Base-by-base conservation (phyloP, 1,139 yeast species). In the Taphrina wiesneri region DNA sequence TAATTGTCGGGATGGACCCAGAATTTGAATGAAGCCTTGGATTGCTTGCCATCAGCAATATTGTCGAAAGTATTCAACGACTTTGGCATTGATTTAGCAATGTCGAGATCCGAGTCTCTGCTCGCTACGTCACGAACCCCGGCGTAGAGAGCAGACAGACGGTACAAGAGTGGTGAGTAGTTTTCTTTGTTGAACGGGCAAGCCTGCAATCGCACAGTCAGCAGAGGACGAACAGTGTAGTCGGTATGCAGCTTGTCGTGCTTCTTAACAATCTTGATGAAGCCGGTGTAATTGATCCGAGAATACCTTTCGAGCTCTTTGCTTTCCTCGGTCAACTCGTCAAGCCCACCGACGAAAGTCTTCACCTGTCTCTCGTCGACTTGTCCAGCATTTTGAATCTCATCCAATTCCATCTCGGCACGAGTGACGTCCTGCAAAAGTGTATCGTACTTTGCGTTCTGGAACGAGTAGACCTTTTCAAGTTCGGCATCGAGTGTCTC, bases 1-100 rank as follows among this genome's bases (percentile, higher is more conserved):
- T 92, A 80, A 75, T 93, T 91, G 73, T 93, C 99, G 17, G 93
- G 93, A 75, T 93, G 98, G 61, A 93, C 83, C 99, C 99, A 93
- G 77, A 92, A 92, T 78, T 90, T 90, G 77, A 87, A 86, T 28
- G 90, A 86, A 73, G 60, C 88, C 90, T 76, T 81, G 88, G 64
- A 51, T 13, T 65, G 61, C 60, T 45, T 52, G 60, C 45, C 70
- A 45, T 69, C 65, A 15, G 70, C 69, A 56, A 63, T 25, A 63
- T 56, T 32, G 53, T 51, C 56, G 63, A 32, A 51, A 2, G 57
- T 51, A 17, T 54, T 54, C 4, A 63, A 53, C 11, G 60, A 52
- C 51, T 62, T 41, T 3, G 65, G 65, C 45, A 62, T 51, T 19
- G 60, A 53, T 7, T 43, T 26, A 13, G 53, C 28, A n/a, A 62